Base-by-base conservation (phyloP, 257 asterid species). In the Capsicum rhomboideum region DNA sequence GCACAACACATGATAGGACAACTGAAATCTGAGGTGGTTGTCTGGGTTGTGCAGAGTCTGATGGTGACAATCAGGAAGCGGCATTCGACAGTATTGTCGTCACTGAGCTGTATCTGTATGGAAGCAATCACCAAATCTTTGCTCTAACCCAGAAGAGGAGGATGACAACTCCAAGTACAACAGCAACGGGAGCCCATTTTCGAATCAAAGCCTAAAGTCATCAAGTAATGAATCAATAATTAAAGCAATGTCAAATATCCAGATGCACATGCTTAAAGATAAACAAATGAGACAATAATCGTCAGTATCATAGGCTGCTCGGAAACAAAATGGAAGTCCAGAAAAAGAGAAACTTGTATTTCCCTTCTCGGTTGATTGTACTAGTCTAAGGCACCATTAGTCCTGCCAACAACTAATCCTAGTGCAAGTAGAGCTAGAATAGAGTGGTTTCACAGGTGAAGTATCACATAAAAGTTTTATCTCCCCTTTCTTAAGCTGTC, bases 141-240 rank as follows among this genome's bases (percentile, higher is more conserved):
- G 90, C 91, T 85, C 86, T 91, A 84, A 96, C 90, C 96, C 96
- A 96, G 75, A 92, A 88, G 88, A 96, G 93, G 91, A 96, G 90
- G 83, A 90, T 89, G 82, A 96, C 99, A 69, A 96, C 95, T 82
- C 94, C 97, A 42, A 96, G 88, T 46, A 96, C 99, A 85, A 96
- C 85, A 46, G 97, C 99, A 75, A 94, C 94, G 0, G 99, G 99
- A 37, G 99, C 98, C 93, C 97, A 96, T 85, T 94, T 94, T 69
- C 95, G 97, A 84, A 96, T 94, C 91, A 96, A 87, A 85, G 98
- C 99, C 99, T 96, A 67, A 21, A 49, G 37, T n/a, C 58, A 21
- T 23, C 42, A 56, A 83, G 34, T 68, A 83, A 63, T 20, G 58
- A 80, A 84, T 84, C 55, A 78, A 10, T 42, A 50, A 28, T 17